A percentile compares a stretch with the other conserved stretches of the same genome.
Evolutionary conservation across 1,284 basidiomycete species (phyloP).

Genomic region (Caloboletus firmus): DNA sequence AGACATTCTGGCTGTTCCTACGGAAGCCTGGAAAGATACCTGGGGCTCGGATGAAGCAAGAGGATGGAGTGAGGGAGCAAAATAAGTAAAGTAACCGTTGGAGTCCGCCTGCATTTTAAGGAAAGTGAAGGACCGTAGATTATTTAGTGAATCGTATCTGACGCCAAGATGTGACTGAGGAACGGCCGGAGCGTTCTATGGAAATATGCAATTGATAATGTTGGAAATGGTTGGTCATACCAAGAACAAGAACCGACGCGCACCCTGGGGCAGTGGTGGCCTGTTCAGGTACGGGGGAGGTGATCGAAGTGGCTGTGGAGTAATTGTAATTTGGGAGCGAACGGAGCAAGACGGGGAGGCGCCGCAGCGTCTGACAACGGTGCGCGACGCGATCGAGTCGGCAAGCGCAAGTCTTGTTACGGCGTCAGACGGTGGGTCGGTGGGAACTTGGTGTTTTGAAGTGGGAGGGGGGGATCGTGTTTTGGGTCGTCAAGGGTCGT

Average conservation of each 20-base stretch:
- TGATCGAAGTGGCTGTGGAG: slow-evolving; percentile 36
- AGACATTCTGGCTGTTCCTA: slow-evolving; percentile 26
- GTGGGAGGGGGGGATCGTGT: slow-evolving; percentile 11
- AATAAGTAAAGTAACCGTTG: slow-evolving; percentile 22
- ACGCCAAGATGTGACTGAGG: slow-evolving; percentile 25
- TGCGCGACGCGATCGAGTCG: slow-evolving; percentile 9
- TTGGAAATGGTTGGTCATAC: slow-evolving; percentile 38
- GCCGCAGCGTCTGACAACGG: slow-evolving; percentile 8
- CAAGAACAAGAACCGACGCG: slow-evolving; percentile 33
- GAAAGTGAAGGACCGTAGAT: slow-evolving; percentile 16
- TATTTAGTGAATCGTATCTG: slow-evolving; percentile 24
- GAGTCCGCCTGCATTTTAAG: slow-evolving; percentile 35
- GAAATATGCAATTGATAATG: slow-evolving; percentile 37
- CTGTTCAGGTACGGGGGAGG: slow-evolving; percentile 32
- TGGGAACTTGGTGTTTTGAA: not conserved
- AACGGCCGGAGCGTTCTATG: slow-evolving; percentile 35
- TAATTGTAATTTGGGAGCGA: slow-evolving; percentile 29
- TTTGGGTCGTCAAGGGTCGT: slow-evolving; percentile 34
- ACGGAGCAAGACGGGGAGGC: slow-evolving; percentile 23
- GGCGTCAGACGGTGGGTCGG: not conserved
- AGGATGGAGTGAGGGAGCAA: slow-evolving; percentile 21
- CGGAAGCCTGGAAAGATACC: slow-evolving; percentile 6
- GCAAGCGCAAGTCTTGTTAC: not conserved
- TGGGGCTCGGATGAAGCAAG: slow-evolving; percentile 14
- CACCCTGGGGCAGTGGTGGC: slow-evolving; percentile 30